A percentile compares a stretch with the other conserved stretches of the same genome.
Conservation (phyloP, 306 rosid genomes). For the Lathyrus aphaca region DNA sequence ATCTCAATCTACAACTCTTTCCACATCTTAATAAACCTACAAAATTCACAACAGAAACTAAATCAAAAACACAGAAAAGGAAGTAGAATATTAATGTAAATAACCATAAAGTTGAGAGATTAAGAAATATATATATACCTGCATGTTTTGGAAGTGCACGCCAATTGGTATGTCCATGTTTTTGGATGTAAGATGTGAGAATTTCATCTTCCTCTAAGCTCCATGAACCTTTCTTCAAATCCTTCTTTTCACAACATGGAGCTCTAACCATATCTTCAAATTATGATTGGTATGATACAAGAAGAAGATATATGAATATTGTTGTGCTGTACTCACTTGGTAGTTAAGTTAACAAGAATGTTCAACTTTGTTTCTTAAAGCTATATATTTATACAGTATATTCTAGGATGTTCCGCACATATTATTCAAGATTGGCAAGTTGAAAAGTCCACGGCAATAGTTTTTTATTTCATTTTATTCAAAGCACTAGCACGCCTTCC, state of each 20-base stretch:
- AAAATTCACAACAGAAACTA: background rate
- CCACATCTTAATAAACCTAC: slow-evolving; percentile 84
- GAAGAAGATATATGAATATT: background rate
- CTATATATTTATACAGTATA: too few species aligned
- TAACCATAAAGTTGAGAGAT: background rate
- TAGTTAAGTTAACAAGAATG: too few species aligned
- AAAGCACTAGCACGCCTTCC: too few species aligned
- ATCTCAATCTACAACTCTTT: slow-evolving; percentile 84
- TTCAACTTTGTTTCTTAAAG: too few species aligned
- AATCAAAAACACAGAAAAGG: background rate
- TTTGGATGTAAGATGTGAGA: slow-evolving; percentile 52
- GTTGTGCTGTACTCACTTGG: too few species aligned
- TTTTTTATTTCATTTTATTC: too few species aligned
- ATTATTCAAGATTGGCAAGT: too few species aligned
- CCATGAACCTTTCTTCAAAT: slow-evolving; percentile 86
- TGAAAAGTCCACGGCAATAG: too few species aligned
- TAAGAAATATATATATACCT: slow-evolving; percentile 41
- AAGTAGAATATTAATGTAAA: background rate
- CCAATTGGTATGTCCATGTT: slow-evolving; percentile 76
- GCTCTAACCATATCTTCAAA: slow-evolving; percentile 66
- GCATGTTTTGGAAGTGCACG: slow-evolving; percentile 92
- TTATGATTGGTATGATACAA: background rate
- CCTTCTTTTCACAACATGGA: slow-evolving; percentile 86
- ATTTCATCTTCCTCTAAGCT: slow-evolving; percentile 71
- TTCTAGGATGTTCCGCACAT: too few species aligned